Conservation (phyloP, 2,329 filamentous ascomycete species). For the Huntiella omanensis region DNA sequence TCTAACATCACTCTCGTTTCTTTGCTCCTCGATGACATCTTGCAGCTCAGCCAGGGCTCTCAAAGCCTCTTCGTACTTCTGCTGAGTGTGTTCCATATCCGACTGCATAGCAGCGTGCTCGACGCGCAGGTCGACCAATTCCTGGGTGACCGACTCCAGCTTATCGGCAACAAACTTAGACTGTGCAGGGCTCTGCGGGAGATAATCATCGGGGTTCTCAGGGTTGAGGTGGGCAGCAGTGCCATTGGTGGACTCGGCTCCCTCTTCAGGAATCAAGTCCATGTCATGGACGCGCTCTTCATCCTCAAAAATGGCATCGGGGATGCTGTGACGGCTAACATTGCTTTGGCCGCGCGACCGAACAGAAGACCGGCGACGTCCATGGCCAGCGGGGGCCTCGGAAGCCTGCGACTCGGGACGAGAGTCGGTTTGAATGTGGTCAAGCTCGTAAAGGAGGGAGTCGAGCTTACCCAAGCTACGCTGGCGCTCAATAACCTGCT, state of each 20-base stretch:
- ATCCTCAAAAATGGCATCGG: constrained; percentile 37
- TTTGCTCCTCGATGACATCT: constrained; percentile 63
- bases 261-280: constrained; percentile 14
- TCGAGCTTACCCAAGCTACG: constrained; percentile 88
- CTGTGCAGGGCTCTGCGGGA: constrained; percentile 55
- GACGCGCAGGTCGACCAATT: constrained; percentile 73
- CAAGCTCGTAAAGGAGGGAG: constrained; percentile 76
- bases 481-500: constrained; percentile 89
- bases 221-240: constrained; percentile 6
- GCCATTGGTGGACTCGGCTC: constrained; percentile 8
- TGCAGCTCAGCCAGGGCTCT: constrained; percentile 68
- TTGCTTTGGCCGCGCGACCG: constrained; percentile 16
- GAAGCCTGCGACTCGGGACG: constrained; percentile 14
- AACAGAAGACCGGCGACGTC: constrained; percentile 22
- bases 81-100: constrained; percentile 63
- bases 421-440: constrained; percentile 35
- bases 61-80: constrained; percentile 82
- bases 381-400: constrained; percentile 5
- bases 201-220: constrained; percentile 20
- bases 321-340: constrained; percentile 27
- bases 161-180: constrained; percentile 79
- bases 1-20: constrained; percentile 33
- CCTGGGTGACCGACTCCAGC: constrained; percentile 75
- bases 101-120: constrained; percentile 73
- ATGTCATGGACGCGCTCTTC: constrained; percentile 24